A percentile compares a stretch with the other conserved stretches of the same genome.
Conservation (phyloP, 352 stramenopile species). For the Sclerospora graminicola region DNA sequence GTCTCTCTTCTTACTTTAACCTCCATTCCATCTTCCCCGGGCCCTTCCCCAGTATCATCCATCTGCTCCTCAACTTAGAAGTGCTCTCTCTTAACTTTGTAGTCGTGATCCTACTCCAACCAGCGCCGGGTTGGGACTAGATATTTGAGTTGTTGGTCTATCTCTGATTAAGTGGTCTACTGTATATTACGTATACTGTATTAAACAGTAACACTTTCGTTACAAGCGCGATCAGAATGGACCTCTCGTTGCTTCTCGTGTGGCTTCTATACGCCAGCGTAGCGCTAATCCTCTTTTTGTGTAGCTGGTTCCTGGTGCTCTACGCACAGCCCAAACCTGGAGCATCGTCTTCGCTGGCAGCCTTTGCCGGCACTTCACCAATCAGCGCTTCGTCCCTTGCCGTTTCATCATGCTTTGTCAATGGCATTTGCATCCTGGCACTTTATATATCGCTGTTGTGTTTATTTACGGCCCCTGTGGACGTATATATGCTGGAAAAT, state of each 20-base stretch:
- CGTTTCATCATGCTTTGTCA: constrained; percentile 63
- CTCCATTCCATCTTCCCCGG: too few species aligned
- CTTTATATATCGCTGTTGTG: constrained; percentile 66
- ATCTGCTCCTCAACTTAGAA: too few species aligned
- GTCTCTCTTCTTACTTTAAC: too few species aligned
- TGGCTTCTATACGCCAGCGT: constrained; percentile 64
- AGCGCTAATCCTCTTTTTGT: constrained; percentile 38
- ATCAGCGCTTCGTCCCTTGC: constrained; percentile 48
- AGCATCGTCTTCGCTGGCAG: constrained; percentile 36
- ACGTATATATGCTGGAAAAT: constrained; percentile 74
- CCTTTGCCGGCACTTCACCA: constrained; percentile 43
- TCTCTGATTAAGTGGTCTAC: too few species aligned
- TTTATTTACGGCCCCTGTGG: constrained; percentile 67
- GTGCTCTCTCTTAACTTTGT: too few species aligned
- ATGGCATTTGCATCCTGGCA: constrained; percentile 48
- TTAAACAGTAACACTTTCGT: too few species aligned
- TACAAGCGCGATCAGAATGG: too few species aligned
- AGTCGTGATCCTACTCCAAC: too few species aligned
- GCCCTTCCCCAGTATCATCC: too few species aligned
- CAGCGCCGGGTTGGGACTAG: too few species aligned
- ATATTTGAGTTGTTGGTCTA: too few species aligned
- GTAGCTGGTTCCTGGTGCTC: constrained; percentile 44
- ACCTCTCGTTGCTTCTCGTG: constrained; percentile 29
- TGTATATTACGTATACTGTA: too few species aligned
- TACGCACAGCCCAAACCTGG: constrained; percentile 54